Percentiles rank a stretch among this genome's conserved stretches.
Conservation (phyloP, 2,329 filamentous ascomycete species). For the Aspergillus ustus region DNA sequence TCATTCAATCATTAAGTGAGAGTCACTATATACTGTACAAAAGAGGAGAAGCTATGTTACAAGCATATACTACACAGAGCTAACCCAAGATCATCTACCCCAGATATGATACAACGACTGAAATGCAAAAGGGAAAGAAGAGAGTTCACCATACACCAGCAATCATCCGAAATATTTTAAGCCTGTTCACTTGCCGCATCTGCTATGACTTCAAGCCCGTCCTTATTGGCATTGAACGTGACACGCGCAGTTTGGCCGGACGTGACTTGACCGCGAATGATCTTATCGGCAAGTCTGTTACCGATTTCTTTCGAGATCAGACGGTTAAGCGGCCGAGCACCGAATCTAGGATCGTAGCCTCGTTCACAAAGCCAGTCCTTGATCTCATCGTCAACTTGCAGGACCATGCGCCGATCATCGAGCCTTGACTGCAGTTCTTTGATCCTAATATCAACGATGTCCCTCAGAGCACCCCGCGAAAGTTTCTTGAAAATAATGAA, state of each 20-base stretch:
- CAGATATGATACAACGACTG: neutral
- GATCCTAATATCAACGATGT: constrained; percentile 92
- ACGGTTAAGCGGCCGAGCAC: constrained; percentile 86
- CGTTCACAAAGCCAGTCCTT: constrained; percentile 85
- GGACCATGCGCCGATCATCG: constrained; percentile 79
- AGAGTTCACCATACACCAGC: constrained; percentile 2
- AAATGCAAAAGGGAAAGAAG: neutral
- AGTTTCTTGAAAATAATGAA: constrained; percentile 96
- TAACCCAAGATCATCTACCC: constrained; percentile 5
- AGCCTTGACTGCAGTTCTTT: constrained; percentile 81
- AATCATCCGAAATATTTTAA: constrained; percentile 3
- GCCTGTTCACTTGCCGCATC: constrained; percentile 17
- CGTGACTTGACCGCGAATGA: constrained; percentile 83
- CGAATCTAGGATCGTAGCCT: constrained; percentile 90
- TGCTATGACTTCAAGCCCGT: constrained; percentile 59
- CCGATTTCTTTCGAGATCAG: constrained; percentile 89
- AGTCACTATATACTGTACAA: constrained; percentile 16
- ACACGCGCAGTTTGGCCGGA: constrained; percentile 75
- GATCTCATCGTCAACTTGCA: constrained; percentile 72
- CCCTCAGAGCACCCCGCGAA: constrained; percentile 74
- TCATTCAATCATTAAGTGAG: constrained; percentile 1
- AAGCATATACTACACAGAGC: constrained; percentile 11
- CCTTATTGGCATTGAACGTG: constrained; percentile 65
- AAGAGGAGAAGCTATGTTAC: constrained; percentile 22
- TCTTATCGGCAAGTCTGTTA: constrained; percentile 85